These are phyloP conservation scores for Xylaria arbuscula DNA, from an alignment of 2,329 filamentous ascomycete genomes.

Conservation along the genomic window DNA sequence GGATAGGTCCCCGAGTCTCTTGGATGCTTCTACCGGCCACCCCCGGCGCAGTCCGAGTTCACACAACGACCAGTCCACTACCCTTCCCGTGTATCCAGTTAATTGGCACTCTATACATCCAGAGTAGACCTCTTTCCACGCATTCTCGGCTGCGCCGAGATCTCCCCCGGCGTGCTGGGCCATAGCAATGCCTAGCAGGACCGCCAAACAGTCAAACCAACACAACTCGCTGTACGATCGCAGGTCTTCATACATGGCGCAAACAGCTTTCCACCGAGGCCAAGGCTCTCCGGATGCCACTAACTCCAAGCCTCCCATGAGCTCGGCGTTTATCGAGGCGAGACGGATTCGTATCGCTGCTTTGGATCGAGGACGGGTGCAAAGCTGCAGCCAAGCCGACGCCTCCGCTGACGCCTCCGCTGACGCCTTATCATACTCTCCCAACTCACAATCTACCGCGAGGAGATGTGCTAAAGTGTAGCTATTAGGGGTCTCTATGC, in stretches of 20 bases:
- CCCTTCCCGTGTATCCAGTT: neutral
- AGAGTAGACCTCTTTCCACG: slow-evolving; percentile 1
- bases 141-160: neutral
- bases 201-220: neutral
- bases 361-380: neutral
- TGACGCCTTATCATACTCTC: neutral
- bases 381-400: neutral
- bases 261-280: neutral
- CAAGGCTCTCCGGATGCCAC: neutral
- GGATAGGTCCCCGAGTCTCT: neutral
- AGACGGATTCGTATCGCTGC: neutral
- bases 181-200: neutral
- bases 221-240: neutral
- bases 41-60: neutral
- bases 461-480: neutral
- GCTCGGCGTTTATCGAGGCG: neutral
- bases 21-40: neutral
- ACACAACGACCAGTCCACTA: neutral
- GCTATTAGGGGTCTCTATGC: slow-evolving; percentile 5
- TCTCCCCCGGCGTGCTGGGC: neutral
- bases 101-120: neutral
- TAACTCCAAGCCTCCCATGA: neutral
- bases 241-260: neutral
- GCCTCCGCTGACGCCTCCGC: neutral
- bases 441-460: neutral